Evolutionary conservation across 2,329 filamentous ascomycete species (phyloP).

Genomic region (Emergomyces orientalis): DNA sequence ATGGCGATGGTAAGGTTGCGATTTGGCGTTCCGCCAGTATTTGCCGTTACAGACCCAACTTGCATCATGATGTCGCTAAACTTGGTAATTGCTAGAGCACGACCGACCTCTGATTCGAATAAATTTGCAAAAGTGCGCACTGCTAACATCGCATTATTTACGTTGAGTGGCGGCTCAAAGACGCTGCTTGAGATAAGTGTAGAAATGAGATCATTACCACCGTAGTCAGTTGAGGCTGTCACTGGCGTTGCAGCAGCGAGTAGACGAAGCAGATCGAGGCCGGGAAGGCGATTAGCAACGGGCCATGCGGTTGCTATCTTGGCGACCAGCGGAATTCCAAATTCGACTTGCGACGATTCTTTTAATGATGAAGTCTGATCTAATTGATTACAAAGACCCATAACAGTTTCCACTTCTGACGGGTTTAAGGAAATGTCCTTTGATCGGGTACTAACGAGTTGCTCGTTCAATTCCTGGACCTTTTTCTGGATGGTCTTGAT

Average conservation of each 20-base stretch:
- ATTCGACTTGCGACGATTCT: conserved; percentile 42
- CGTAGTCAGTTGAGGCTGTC: conserved; percentile 52
- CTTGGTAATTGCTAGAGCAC: conserved; percentile 50
- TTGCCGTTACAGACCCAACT: conserved; percentile 51
- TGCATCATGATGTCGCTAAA: conserved; percentile 54
- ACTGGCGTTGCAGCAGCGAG: conserved; percentile 58
- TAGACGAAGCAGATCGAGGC: conserved; percentile 79
- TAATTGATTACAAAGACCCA: conserved; percentile 53
- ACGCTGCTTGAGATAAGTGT: conserved; percentile 50
- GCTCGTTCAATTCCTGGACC: conserved; percentile 59
- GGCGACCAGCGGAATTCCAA: conserved; percentile 55
- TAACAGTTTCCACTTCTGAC: conserved; percentile 56
- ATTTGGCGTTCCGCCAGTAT: conserved; percentile 47
- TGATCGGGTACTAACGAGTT: conserved; percentile 58
- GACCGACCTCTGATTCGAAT: conserved; percentile 65
- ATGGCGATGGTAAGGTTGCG: conserved; percentile 75
- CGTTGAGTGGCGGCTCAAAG: conserved; percentile 52
- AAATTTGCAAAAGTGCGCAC: conserved; percentile 74
- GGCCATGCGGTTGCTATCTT: conserved; percentile 74
- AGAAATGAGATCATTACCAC: conserved; percentile 49
- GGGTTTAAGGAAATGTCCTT: conserved; percentile 69
- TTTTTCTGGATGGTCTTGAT: conserved; percentile 63
- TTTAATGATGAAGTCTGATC: conserved; percentile 37
- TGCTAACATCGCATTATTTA: conserved; percentile 83
- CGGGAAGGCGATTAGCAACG: conserved; percentile 67